phyloP scores from a whole-genome alignment of 495 filamentous ascomycete genomes.

The Friedmanniomyces endolithicus region DNA sequence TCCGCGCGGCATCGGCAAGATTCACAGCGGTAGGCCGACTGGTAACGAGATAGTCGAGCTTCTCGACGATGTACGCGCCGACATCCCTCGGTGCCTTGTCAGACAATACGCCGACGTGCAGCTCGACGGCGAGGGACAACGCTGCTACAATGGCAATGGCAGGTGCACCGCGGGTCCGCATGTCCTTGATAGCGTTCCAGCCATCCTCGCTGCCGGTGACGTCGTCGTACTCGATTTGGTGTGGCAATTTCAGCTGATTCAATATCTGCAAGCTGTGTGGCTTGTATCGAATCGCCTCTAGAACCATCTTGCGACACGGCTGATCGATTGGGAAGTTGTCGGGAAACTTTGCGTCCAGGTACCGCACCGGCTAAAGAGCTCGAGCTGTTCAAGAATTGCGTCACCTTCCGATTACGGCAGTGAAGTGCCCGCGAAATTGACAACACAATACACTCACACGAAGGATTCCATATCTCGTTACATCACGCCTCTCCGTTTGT shows the following conservation, averaged over 20 bases:
- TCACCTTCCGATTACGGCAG: background rate
- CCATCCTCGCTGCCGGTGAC: constrained; percentile 67
- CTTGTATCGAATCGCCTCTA: constrained; percentile 81
- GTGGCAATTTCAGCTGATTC: constrained; percentile 83
- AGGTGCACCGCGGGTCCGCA: constrained; percentile 87
- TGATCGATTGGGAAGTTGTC: background rate
- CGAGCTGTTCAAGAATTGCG: background rate
- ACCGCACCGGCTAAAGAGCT: constrained; percentile 7
- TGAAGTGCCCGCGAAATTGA: background rate
- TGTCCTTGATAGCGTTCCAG: constrained; percentile 83
- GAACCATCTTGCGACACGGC: constrained; percentile 35
- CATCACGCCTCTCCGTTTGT: background rate
- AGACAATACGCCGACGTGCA: constrained; percentile 34
- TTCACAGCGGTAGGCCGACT: constrained; percentile 93
- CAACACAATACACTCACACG: background rate
- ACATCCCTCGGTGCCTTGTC: constrained; percentile 46
- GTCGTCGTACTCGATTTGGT: constrained; percentile 64
- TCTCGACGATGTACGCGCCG: constrained; percentile 52
- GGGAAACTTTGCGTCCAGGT: constrained; percentile 3
- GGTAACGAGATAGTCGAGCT: constrained; percentile 68
- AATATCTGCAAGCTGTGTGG: constrained; percentile 70
- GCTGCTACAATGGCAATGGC: constrained; percentile 96
- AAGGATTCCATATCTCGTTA: too few species aligned
- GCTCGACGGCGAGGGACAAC: constrained; percentile 67
- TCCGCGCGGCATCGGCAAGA: constrained; percentile 72